Evolutionary conservation across 78 protist genomes (phyloP).

Genomic region (Dictyostelium firmibasis): DNA sequence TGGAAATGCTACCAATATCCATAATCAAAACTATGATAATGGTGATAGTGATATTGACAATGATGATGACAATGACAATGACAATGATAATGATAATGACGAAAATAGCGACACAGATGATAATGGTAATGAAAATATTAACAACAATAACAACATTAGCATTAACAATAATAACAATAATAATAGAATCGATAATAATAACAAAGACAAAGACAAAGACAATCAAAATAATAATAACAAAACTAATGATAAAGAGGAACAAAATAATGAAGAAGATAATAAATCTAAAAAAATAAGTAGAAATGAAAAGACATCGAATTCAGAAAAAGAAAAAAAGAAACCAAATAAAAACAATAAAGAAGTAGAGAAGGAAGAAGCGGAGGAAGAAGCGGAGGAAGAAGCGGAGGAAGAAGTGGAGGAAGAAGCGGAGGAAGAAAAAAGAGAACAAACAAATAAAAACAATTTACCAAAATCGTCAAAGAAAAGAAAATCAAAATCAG

Average conservation of each 20-base stretch:
- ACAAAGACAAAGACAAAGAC: background rate
- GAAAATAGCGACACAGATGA: background rate
- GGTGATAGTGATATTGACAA: background rate
- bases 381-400: background rate
- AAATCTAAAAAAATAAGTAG: background rate
- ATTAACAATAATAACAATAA: background rate
- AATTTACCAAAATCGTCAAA: background rate
- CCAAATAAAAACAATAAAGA: background rate
- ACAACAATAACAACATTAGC: background rate
- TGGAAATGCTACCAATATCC: background rate
- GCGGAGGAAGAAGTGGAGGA: background rate
- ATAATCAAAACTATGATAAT: no score
- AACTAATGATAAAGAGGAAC: background rate
- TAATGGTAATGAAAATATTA: background rate
- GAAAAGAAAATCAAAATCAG: background rate
- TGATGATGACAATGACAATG: background rate
- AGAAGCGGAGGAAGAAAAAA: background rate
- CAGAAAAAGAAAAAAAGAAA: background rate
- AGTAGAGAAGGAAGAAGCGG: background rate
- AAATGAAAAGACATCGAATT: background rate
- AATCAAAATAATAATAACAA: background rate
- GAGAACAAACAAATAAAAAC: background rate
- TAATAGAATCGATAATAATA: background rate
- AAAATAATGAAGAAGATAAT: background rate
- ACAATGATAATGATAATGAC: background rate